These are phyloP conservation scores for Cutaneotrichosporon dermatis DNA, from an alignment of 1,284 basidiomycete species.

Conservation along the genomic window DNA sequence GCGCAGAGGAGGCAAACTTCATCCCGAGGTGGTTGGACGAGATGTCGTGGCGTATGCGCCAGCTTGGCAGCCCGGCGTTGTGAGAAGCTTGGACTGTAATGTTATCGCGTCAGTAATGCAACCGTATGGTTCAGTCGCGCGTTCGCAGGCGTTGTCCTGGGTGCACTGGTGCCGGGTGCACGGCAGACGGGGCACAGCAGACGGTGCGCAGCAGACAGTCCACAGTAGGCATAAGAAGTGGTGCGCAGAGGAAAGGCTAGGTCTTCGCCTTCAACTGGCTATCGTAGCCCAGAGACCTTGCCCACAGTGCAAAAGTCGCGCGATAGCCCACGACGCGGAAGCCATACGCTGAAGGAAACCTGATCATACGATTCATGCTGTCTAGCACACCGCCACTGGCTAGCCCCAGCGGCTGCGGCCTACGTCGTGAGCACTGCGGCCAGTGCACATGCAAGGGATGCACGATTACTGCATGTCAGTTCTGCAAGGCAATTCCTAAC, in stretches of 20 bases:
- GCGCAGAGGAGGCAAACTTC: slow-evolving; percentile 36
- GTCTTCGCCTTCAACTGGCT: no score
- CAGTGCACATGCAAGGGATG: slow-evolving; percentile 1
- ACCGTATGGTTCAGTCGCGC: no score
- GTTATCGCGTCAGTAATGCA: no score
- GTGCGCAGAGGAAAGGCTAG: no score
- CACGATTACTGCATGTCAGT: slow-evolving; percentile 6
- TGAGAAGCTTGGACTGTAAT: no score
- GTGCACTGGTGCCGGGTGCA: no score
- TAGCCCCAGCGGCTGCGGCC: background rate
- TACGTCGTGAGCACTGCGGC: slow-evolving; percentile 3
- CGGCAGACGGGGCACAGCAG: no score
- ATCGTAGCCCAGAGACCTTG: background rate
- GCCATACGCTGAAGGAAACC: no score
- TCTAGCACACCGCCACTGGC: slow-evolving; percentile 5
- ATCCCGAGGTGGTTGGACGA: slow-evolving; percentile 30
- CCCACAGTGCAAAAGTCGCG: background rate
- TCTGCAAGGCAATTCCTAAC: slow-evolving; percentile 6
- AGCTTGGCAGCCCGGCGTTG: no score
- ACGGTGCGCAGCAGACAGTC: no score
- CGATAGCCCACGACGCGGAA: background rate
- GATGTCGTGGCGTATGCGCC: slow-evolving; percentile 20
- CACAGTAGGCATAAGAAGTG: no score
- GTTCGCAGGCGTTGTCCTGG: no score
- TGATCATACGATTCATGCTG: slow-evolving; percentile 11